Base-by-base conservation (phyloP, 2,329 filamentous ascomycete genomes). In the Penicillium vulpinum region DNA sequence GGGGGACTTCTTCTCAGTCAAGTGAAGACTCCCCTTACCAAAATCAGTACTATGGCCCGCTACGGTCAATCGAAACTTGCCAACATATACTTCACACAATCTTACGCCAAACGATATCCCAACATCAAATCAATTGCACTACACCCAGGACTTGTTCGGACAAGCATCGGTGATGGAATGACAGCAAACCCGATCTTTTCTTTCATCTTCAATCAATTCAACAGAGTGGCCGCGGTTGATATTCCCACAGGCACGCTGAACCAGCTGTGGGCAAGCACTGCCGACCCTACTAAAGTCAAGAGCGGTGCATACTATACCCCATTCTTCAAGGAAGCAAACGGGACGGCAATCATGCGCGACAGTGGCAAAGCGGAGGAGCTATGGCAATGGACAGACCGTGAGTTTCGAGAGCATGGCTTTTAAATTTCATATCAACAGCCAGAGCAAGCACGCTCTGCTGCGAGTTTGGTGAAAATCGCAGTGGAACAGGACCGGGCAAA, bases 11-110 rank as follows among this genome's bases (percentile, higher is more conserved):
- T 51, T 6, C 66, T 68, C 46, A 53, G 55, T 10, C 54, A 59
- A 13, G 48, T 64, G 0, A 65, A 65, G 29, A 59, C 61, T 15
- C 48, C 58, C 0, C 51, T 57, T 7, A 5, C 43, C 2, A 26
- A 60, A 33, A 29, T 49, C 8, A 49, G 52, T 35, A 62, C 60
- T 18, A 44, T 54, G 3, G 51, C 38, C 7, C 57, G 63, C 3
- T 67, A 67, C 29, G 56, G 56, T 0, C 59, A 58, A 0, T 59
- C 54, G 3, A 67, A 67, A 50, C 50, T 66, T 4, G 62, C 62
- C 6, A 62, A 67, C 41, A 41, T 63, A 3, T 55, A 57, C 28
- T 62, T 59, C 15, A 38, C 60, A 2, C 43, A 39, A 13, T 57
- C 57, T 11, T 44, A 56, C 22, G 62, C 64, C 5, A 28, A 29